Evolutionary conservation across 345 rosid species (phyloP).

Genomic region (Eucalyptus pauciflora): DNA sequence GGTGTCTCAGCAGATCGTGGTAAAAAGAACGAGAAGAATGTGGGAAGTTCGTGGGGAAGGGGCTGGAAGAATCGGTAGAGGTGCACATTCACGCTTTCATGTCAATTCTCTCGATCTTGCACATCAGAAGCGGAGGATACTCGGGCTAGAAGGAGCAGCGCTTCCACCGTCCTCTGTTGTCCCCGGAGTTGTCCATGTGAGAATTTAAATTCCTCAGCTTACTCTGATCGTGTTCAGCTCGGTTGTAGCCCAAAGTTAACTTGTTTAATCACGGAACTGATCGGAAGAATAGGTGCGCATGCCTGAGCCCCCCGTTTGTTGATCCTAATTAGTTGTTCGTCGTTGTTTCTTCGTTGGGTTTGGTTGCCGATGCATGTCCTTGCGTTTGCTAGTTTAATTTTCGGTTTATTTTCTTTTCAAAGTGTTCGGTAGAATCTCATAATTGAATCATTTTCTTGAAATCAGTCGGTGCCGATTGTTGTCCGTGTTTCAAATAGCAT

Average conservation of each 20-base stretch:
- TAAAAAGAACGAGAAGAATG: not conserved
- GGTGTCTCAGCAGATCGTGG: not conserved
- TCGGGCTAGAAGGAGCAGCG: not conserved
- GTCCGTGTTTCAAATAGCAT: too few species aligned
- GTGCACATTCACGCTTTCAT: not conserved
- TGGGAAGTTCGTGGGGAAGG: not conserved
- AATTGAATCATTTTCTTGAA: too few species aligned
- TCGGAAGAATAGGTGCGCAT: not conserved
- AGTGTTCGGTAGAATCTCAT: too few species aligned
- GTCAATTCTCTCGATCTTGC: not conserved
- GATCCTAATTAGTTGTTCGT: not conserved
- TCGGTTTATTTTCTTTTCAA: too few species aligned
- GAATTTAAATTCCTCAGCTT: too few species aligned
- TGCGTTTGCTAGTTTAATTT: too few species aligned
- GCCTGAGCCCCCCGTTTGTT: not conserved
- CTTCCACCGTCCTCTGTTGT: not conserved
- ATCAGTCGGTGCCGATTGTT: too few species aligned
- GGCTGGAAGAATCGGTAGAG: not conserved
- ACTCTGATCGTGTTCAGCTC: not conserved
- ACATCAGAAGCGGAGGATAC: not conserved
- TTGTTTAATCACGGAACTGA: not conserved
- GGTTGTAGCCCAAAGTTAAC: not conserved
- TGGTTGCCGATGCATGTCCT: not conserved
- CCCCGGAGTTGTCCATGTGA: too few species aligned
- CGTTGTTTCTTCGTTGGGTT: not conserved